These are phyloP conservation scores for Aspergillus viridinutans DNA, from an alignment of 2,329 filamentous ascomycete species.

Conservation along the genomic window DNA sequence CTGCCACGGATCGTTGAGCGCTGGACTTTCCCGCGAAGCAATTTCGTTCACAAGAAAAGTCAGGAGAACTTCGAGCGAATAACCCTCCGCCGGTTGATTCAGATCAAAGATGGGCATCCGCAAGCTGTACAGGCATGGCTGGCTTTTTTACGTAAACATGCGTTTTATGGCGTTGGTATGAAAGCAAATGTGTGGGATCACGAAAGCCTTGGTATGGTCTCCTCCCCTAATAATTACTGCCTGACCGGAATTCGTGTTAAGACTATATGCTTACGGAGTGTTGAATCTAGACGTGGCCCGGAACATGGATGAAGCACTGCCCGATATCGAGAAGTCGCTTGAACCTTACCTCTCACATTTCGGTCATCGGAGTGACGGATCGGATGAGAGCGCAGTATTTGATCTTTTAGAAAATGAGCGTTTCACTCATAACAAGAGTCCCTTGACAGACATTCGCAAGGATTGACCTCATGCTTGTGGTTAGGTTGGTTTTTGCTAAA, in stretches of 20 bases:
- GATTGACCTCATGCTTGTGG: constrained; percentile 7
- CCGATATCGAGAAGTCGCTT: constrained; percentile 38
- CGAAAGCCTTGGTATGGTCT: constrained; percentile 60
- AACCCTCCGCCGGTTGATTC: constrained; percentile 78
- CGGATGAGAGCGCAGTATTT: constrained; percentile 25
- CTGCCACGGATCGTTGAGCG: constrained; percentile 82
- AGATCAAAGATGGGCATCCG: constrained; percentile 86
- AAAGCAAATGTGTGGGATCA: constrained; percentile 97
- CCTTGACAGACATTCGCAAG: constrained; percentile 31
- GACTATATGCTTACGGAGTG: constrained; percentile 6
- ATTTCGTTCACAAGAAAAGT: constrained; percentile 94
- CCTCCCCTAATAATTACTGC: background rate
- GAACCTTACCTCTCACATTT: constrained; percentile 40
- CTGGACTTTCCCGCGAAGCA: constrained; percentile 85
- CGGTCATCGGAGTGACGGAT: constrained; percentile 34
- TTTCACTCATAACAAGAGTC: constrained; percentile 32
- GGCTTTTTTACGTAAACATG: constrained; percentile 85
- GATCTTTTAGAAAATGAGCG: constrained; percentile 36
- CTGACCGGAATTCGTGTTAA: background rate
- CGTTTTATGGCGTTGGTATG: constrained; percentile 96
- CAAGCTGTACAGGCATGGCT: constrained; percentile 90
- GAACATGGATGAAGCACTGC: constrained; percentile 36
- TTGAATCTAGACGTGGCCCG: constrained; percentile 36
- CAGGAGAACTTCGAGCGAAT: constrained; percentile 97
- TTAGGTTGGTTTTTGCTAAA: background rate